phyloP scores from a whole-genome alignment of 257 asterid species.

The Nicotiana attenuata region DNA sequence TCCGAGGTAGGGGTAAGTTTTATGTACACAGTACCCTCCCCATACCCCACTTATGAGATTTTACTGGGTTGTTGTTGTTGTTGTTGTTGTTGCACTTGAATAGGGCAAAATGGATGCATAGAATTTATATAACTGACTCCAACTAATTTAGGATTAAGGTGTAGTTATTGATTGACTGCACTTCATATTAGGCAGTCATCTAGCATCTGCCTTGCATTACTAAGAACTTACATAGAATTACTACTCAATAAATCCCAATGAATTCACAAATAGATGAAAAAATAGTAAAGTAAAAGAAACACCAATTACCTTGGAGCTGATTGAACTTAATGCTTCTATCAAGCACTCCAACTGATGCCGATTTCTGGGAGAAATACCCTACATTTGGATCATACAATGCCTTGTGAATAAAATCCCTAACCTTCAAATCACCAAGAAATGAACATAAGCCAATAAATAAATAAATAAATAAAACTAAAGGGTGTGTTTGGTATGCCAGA shows the following conservation, averaged over 20 bases:
- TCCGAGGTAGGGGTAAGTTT: too few species aligned
- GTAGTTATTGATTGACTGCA: neutral
- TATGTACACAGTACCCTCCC: too few species aligned
- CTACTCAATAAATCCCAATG: neutral
- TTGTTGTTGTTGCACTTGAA: too few species aligned
- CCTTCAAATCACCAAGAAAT: slow-evolving; percentile 37
- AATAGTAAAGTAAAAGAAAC: neutral
- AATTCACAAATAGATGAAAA: neutral
- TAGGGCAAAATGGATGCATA: neutral
- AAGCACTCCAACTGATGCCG: slow-evolving; percentile 88
- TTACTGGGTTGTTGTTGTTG: too few species aligned
- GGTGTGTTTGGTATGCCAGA: neutral
- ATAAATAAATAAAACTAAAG: neutral
- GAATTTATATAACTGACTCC: neutral
- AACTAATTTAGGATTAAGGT: neutral
- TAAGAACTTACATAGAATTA: neutral
- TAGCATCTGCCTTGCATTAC: neutral
- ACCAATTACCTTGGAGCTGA: slow-evolving; percentile 54
- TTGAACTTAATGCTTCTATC: slow-evolving; percentile 79
- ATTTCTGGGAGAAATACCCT: slow-evolving; percentile 84
- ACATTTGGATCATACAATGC: slow-evolving; percentile 75
- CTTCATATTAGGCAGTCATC: too few species aligned
- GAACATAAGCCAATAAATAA: neutral
- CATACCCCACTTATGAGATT: too few species aligned
- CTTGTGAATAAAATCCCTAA: slow-evolving; percentile 77